Base-by-base conservation (phyloP, 352 stramenopile species). In the Saprolegnia parasitica region DNA sequence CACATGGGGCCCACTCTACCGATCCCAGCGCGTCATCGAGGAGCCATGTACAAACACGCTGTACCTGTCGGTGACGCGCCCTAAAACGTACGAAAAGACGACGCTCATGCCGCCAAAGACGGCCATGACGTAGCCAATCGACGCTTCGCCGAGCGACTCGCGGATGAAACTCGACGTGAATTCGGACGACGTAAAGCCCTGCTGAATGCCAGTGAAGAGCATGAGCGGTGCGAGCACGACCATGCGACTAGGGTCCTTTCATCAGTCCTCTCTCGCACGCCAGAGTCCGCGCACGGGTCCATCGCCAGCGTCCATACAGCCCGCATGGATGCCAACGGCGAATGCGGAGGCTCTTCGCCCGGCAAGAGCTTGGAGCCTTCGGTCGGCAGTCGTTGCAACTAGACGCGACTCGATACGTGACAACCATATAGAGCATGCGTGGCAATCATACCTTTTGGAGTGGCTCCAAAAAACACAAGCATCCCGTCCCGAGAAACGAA, bases 101-200 rank as follows among this genome's bases (percentile, higher is more conserved):
- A 70, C 63, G n/a, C 55, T 70, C 18, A 49, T 40, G 37, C 29
- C 50, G n/a, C 63, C 63, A 29, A 58, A 70, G 1, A 70, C 29
- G 13, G 63, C 63, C 63, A 61, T 70, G 21, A 70, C 63, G 40
- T 70, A 70, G n/a, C 63, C 63, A 23, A 70, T 70, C 4, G 63
- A 70, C 8, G 63, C 13, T 11, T 24, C 37, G 15, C 63, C 63
- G 18, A 70, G 26, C 18, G 63, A 70, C 54, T 49, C 42, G 3
- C 63, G 63, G n/a, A 70, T 61, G 24, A 63, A 61, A 23, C 52
- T 70, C 29, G 63, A 70, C 37, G 63, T 70, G 29, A 70, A 70
- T 29, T 70, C 63, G 29, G 39, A 55, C 46, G 63, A 61, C 8
- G 54, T 52, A 57, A 61, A 70, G 29, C 63, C 63, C 47, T 70